Evolutionary conservation across 192 early-diverging fungal genomes (phyloP).

Genomic region (Coemansia sp.): DNA sequence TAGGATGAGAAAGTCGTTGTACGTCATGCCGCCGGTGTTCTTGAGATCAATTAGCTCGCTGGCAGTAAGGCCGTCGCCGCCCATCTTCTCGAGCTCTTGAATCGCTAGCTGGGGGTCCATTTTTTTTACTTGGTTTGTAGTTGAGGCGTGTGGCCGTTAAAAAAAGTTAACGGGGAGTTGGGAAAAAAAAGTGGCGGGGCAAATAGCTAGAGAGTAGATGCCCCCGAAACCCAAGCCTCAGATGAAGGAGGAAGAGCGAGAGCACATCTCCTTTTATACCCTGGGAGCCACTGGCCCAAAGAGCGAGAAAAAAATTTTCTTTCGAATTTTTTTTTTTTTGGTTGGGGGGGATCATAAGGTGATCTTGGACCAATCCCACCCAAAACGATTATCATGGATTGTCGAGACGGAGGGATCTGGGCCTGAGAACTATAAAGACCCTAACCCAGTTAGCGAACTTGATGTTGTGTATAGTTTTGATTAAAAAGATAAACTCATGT

Average conservation of each 20-base stretch:
- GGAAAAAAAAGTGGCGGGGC: constrained; percentile 21
- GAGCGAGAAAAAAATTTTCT: background rate
- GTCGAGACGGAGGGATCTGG: background rate
- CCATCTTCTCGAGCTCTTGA: constrained; percentile 54
- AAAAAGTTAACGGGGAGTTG: background rate
- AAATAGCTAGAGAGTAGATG: constrained; percentile 44
- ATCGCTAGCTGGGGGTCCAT: constrained; percentile 49
- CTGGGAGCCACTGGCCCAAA: background rate
- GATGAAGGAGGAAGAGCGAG: background rate
- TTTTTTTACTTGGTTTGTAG: background rate
- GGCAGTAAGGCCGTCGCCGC: constrained; percentile 82
- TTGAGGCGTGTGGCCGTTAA: background rate
- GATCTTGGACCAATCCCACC: background rate
- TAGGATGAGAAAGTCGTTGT: constrained; percentile 98
- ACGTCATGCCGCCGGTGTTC: constrained; percentile 88
- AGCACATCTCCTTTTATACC: constrained; percentile 30
- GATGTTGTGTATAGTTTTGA: no score
- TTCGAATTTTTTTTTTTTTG: background rate
- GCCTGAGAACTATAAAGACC: background rate
- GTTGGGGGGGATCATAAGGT: background rate
- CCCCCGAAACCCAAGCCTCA: constrained; percentile 31
- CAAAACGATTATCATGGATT: background rate
- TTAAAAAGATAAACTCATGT: background rate
- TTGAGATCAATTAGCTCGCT: constrained; percentile 83
- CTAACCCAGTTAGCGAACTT: background rate